Conservation (phyloP, 306 rosid species). For the Cicer judaicum region DNA sequence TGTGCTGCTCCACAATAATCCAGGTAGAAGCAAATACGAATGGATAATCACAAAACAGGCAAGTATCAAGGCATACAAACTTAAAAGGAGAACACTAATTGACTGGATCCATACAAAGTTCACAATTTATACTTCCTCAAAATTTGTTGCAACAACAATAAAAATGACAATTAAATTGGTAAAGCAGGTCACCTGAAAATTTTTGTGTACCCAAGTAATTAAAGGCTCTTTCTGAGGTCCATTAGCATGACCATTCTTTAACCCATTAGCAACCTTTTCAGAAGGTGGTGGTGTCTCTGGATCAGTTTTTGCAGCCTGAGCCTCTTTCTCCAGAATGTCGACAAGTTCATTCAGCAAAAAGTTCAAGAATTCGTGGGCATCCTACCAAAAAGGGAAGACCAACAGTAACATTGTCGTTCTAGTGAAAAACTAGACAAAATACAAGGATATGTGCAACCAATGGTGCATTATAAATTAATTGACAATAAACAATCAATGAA, state of each 20-base stretch:
- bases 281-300: constrained; percentile 76
- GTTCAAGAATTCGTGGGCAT: constrained; percentile 98
- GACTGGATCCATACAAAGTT: constrained; percentile 22
- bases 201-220: constrained; percentile 98
- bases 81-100: constrained; percentile 27
- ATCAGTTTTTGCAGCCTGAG: constrained; percentile 79
- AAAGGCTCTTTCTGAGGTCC: constrained; percentile 85
- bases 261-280: constrained; percentile 78
- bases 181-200: constrained; percentile 83
- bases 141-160: constrained; percentile 37
- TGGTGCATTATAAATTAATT: constrained; percentile 9
- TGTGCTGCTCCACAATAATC: constrained; percentile 33
- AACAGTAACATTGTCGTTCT: constrained; percentile 36
- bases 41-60: constrained; percentile 29
- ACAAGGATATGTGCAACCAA: constrained; percentile 6
- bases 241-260: constrained; percentile 68
- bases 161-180: constrained; percentile 35
- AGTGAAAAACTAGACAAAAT: constrained; percentile 36
- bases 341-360: constrained; percentile 98
- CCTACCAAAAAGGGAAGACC: constrained; percentile 63
- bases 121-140: constrained; percentile 14
- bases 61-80: constrained; percentile 5
- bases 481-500: constrained; percentile 10
- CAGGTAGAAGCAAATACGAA: constrained; percentile 31
- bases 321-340: constrained; percentile 98